Evolutionary conservation across 495 filamentous ascomycete genomes (phyloP).

Genomic region (Haplographium delicatum): DNA sequence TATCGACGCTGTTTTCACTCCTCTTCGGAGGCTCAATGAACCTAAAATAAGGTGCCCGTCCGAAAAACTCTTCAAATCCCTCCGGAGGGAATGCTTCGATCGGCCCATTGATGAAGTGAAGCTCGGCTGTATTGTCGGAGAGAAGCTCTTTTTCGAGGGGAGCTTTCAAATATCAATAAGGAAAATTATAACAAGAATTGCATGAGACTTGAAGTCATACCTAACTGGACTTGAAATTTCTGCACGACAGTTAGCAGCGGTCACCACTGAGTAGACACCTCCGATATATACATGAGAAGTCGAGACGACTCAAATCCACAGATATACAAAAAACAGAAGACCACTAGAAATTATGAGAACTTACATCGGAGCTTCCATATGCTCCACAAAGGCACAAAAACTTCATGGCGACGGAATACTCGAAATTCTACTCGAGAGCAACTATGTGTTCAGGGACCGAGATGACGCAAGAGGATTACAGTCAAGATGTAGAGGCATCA

Average conservation of each 20-base stretch:
- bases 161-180: conserved; percentile 26
- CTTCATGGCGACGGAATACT: conserved; percentile 25
- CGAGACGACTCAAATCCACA: too few relatives aligned
- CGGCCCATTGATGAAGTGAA: conserved; percentile 43
- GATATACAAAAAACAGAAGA: neutral
- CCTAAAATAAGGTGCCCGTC: conserved; percentile 43
- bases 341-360: conserved; percentile 7
- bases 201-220: conserved; percentile 22
- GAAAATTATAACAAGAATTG: neutral
- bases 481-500: too few relatives aligned
- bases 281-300: too few relatives aligned
- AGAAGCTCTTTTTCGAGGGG: conserved; percentile 44
- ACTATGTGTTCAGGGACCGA: too few relatives aligned
- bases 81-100: conserved; percentile 40
- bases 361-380: conserved; percentile 38
- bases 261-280: neutral
- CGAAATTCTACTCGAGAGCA: too few relatives aligned
- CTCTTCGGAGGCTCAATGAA: conserved; percentile 41
- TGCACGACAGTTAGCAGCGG: conserved; percentile 23
- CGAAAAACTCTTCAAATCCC: conserved; percentile 51
- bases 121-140: conserved; percentile 35
- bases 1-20: conserved; percentile 40
- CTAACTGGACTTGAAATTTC: conserved; percentile 51
- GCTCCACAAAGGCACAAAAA: conserved; percentile 34
- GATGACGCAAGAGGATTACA: too few relatives aligned